phyloP scores from a whole-genome alignment of 2,329 filamentous ascomycete species.

The Colletotrichum chlorophyti region DNA sequence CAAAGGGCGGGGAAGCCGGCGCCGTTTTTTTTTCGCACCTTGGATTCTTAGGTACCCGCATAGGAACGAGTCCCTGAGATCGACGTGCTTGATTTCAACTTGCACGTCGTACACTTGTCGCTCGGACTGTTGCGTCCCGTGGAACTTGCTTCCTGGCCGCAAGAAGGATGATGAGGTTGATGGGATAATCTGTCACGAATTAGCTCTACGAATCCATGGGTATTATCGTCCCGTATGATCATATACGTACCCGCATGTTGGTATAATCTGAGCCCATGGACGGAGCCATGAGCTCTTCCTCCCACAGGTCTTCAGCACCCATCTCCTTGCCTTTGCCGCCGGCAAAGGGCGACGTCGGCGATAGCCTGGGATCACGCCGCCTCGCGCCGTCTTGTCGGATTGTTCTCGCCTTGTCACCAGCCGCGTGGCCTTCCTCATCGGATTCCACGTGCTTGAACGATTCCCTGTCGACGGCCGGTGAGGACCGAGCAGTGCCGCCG shows the following conservation, averaged over 20 bases:
- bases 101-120: slow-evolving; percentile 93
- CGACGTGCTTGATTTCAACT: slow-evolving; percentile 95
- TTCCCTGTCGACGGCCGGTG: slow-evolving; percentile 40
- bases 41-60: slow-evolving; percentile 96
- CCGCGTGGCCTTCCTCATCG: slow-evolving; percentile 39
- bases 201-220: slow-evolving; percentile 4
- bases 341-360: slow-evolving; percentile 2
- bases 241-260: slow-evolving; percentile 41
- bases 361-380: slow-evolving; percentile 1
- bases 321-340: slow-evolving; percentile 35
- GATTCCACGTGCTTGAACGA: slow-evolving; percentile 47
- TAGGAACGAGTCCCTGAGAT: slow-evolving; percentile 91
- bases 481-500: slow-evolving; percentile 40
- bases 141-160: slow-evolving; percentile 85
- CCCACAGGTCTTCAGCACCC: slow-evolving; percentile 21
- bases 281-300: slow-evolving; percentile 40
- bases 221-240: not conserved
- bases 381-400: slow-evolving; percentile 1
- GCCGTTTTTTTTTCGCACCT: slow-evolving; percentile 59
- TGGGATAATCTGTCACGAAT: slow-evolving; percentile 66
- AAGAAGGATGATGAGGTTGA: slow-evolving; percentile 86
- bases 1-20: slow-evolving; percentile 26
- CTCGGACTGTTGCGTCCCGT: slow-evolving; percentile 91
- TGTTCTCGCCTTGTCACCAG: slow-evolving; percentile 6
- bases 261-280: slow-evolving; percentile 48